These are phyloP conservation scores for Sextonia rubra DNA, from an alignment of 164 flowering plant genomes.

Conservation along the genomic window DNA sequence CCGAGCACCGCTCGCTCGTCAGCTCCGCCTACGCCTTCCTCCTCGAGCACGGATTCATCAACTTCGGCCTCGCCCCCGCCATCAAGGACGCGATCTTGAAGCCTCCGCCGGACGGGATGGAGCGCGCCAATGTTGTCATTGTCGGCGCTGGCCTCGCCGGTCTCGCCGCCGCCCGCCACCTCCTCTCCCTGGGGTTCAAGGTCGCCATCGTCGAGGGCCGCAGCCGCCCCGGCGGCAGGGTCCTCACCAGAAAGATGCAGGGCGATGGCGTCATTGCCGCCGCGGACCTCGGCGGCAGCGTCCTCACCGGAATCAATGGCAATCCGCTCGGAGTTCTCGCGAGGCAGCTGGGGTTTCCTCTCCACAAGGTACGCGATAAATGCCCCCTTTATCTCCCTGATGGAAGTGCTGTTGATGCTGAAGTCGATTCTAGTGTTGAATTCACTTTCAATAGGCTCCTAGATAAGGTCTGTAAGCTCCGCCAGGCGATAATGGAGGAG, in stretches of 20 bases:
- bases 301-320: conserved; percentile 96
- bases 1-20: conserved; percentile 61
- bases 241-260: conserved; percentile 61
- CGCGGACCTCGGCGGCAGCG: conserved; percentile 92
- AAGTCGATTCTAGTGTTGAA: conserved; percentile 77
- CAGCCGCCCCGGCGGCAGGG: conserved; percentile 83
- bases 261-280: conserved; percentile 68
- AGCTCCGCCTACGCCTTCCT: conserved; percentile 63
- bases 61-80: conserved; percentile 73
- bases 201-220: conserved; percentile 87
- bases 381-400: conserved; percentile 90
- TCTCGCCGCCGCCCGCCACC: conserved; percentile 76
- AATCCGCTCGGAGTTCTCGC: conserved; percentile 94
- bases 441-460: conserved; percentile 68
- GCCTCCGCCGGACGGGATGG: conserved; percentile 20
- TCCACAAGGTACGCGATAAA: conserved; percentile 94
- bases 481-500: conserved; percentile 82
- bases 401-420: conserved; percentile 71
- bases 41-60: conserved; percentile 77
- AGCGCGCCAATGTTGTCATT: conserved; percentile 48
- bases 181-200: conserved; percentile 68
- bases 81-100: conserved; percentile 44
- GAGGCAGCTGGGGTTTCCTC: conserved; percentile 77
- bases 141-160: conserved; percentile 93
- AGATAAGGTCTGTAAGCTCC: conserved; percentile 89